phyloP scores from a whole-genome alignment of 306 rosid species.

The Sechiopsis laciniata region DNA sequence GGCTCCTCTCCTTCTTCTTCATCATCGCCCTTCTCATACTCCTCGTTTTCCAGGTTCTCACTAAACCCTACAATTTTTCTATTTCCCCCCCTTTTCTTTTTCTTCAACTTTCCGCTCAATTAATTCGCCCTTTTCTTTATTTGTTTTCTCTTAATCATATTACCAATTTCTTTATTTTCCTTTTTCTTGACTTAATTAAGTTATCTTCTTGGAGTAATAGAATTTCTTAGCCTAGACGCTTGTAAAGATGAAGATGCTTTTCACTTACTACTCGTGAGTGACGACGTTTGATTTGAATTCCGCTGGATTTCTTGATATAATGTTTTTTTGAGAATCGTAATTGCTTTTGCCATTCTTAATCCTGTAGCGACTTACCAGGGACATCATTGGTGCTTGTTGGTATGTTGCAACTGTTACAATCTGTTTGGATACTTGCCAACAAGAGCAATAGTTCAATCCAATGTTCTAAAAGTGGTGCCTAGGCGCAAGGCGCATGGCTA shows the following conservation, averaged over 20 bases:
- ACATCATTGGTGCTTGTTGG: background rate
- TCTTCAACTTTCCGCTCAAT: no score
- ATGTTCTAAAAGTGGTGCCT: no score
- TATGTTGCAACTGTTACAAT: background rate
- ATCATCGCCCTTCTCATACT: conserved; percentile 63
- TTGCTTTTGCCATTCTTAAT: background rate
- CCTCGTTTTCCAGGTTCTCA: conserved; percentile 75
- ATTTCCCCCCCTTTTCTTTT: background rate
- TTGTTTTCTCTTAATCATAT: background rate
- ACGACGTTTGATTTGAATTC: background rate
- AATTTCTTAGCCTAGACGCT: background rate
- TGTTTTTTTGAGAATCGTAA: background rate
- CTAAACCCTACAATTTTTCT: conserved; percentile 9
- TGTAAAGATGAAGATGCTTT: background rate
- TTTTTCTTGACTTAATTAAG: background rate
- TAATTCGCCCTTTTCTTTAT: no score
- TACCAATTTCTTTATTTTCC: background rate
- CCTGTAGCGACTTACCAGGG: no score
- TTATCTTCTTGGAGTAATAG: background rate
- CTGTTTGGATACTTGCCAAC: background rate
- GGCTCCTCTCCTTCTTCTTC: conserved; percentile 89
- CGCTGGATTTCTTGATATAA: conserved; percentile 5
- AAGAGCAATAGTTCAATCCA: no score
- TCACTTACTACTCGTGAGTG: background rate
- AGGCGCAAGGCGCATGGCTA: no score